A percentile compares a stretch with the other conserved stretches of the same genome.
Evolutionary conservation across 202 grass and related monocot species (phyloP).

Genomic region (Dendrocalamus latiflorus): DNA sequence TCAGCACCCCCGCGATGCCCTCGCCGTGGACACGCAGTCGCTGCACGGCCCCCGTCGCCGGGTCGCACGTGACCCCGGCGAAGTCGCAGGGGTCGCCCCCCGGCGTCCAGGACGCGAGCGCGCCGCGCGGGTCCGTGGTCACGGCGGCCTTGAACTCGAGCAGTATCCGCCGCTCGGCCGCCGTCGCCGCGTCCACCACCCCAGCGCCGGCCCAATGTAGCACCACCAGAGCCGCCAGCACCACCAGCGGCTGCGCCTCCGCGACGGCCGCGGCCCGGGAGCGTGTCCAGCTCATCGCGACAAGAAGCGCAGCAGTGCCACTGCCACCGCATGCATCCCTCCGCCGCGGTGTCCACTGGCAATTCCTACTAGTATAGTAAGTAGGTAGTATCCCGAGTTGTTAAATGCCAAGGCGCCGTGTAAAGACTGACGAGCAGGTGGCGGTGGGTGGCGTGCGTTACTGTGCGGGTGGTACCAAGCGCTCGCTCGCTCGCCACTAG

Average conservation of each 20-base stretch:
- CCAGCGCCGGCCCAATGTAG: not conserved
- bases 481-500: no score
- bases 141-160: slow-evolving; percentile 81
- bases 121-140: slow-evolving; percentile 56
- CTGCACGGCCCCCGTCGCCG: no score
- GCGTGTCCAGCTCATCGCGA: slow-evolving; percentile 8
- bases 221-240: not conserved
- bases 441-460: slow-evolving; percentile 46
- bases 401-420: not conserved
- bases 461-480: slow-evolving; percentile 5
- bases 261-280: not conserved
- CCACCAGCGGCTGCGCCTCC: not conserved
- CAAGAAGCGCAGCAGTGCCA: not conserved
- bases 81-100: slow-evolving; percentile 64
- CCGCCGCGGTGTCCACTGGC: not conserved
- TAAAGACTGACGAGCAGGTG: slow-evolving; percentile 23
- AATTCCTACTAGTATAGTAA: no score
- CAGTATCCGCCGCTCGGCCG: slow-evolving; percentile 55
- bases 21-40: slow-evolving; percentile 62
- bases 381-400: not conserved
- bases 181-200: slow-evolving; percentile 42
- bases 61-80: slow-evolving; percentile 56
- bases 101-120: slow-evolving; percentile 51
- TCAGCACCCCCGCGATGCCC: slow-evolving; percentile 31
- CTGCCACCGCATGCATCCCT: not conserved